Evolutionary conservation across 2,329 filamentous ascomycete genomes (phyloP).

Genomic region (Sporothrix globosa): DNA sequence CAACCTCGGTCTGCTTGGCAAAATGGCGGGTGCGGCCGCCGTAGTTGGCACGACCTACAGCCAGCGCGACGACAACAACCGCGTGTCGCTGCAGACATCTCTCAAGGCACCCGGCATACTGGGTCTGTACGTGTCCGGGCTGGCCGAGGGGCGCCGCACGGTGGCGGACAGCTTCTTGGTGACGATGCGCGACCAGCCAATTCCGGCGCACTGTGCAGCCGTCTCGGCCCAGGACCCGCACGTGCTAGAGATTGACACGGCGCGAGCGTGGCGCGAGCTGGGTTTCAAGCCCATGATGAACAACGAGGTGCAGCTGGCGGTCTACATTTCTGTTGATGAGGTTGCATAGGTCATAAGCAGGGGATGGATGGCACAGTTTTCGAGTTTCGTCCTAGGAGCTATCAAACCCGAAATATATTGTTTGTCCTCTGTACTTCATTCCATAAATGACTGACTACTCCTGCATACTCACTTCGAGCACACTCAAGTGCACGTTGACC

Average conservation of each 20-base stretch:
- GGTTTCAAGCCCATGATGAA: constrained; percentile 72
- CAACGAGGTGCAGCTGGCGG: constrained; percentile 74
- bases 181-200: constrained; percentile 70
- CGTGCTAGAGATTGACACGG: constrained; percentile 77
- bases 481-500: background rate
- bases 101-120: constrained; percentile 80
- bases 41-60: constrained; percentile 65
- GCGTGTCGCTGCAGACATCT: constrained; percentile 66
- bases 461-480: too few species aligned
- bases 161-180: constrained; percentile 71
- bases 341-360: background rate
- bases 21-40: constrained; percentile 88
- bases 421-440: background rate
- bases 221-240: constrained; percentile 55
- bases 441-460: background rate
- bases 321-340: constrained; percentile 54
- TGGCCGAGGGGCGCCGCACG: constrained; percentile 56
- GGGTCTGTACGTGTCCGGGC: constrained; percentile 74
- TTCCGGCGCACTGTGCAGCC: constrained; percentile 68
- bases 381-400: background rate
- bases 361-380: background rate
- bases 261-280: constrained; percentile 76
- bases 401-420: background rate
- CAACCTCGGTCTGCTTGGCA: constrained; percentile 76
- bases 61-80: constrained; percentile 53